A percentile compares a stretch with the other conserved stretches of the same genome.
Evolutionary conservation across 2,329 filamentous ascomycete species (phyloP).

Genomic region (Fusarium foetens): DNA sequence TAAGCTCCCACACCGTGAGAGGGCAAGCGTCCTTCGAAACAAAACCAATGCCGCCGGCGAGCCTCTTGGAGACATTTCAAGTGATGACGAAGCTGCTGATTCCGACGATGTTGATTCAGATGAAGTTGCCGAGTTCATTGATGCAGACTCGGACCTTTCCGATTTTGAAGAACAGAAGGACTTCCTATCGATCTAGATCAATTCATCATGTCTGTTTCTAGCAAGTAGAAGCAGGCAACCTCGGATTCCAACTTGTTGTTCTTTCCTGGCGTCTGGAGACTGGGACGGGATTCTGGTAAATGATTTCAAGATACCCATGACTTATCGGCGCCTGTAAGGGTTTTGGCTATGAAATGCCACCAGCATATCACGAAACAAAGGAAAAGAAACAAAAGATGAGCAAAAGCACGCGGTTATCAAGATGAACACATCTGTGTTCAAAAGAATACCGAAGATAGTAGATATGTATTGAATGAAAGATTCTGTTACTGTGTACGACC

Average conservation of each 20-base stretch:
- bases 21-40: constrained; percentile 81
- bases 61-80: constrained; percentile 76
- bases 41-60: constrained; percentile 67
- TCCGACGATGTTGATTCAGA: constrained; percentile 86
- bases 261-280: constrained; percentile 32
- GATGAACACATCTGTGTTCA: constrained; percentile 5
- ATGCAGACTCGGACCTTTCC: constrained; percentile 63
- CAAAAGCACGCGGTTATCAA: constrained; percentile 19
- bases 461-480: constrained; percentile 35
- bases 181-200: constrained; percentile 60
- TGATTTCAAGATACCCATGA: constrained; percentile 40
- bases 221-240: background rate
- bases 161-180: constrained; percentile 69
- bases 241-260: constrained; percentile 23
- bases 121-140: constrained; percentile 73
- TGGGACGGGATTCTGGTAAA: constrained; percentile 30
- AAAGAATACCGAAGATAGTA: constrained; percentile 18
- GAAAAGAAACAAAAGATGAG: constrained; percentile 26
- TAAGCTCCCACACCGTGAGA: constrained; percentile 86
- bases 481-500: constrained; percentile 3
- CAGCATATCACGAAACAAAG: constrained; percentile 18
- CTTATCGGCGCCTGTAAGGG: constrained; percentile 17
- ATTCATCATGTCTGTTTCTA: constrained; percentile 3
- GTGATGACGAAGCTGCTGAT: constrained; percentile 77
- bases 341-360: constrained; percentile 16